These are phyloP conservation scores for Oryza glumipatula DNA, from an alignment of 176 grass and related monocot genomes.

Conservation along the genomic window DNA sequence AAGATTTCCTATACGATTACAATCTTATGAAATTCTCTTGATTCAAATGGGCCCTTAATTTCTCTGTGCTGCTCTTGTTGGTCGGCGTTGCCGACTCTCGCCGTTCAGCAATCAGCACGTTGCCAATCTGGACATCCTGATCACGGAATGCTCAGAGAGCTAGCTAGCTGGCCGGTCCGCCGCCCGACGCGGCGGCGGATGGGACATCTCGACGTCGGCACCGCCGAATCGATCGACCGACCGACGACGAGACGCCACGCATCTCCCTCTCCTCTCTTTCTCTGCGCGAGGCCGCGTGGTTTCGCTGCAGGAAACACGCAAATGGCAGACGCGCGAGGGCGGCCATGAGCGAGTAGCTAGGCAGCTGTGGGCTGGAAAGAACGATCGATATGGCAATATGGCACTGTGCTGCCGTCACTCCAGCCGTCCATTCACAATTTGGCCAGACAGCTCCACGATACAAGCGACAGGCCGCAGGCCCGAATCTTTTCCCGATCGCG, in stretches of 20 bases:
- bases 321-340: not conserved
- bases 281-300: not conserved
- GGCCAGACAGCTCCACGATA: slow-evolving; percentile 51
- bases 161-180: too few relatives aligned
- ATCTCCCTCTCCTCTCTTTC: not conserved
- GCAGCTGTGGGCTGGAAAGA: too few relatives aligned
- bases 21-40: too few relatives aligned
- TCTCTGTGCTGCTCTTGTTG: too few relatives aligned
- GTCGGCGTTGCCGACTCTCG: too few relatives aligned
- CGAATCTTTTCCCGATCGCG: slow-evolving; percentile 52
- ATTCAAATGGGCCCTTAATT: too few relatives aligned
- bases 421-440: slow-evolving; percentile 45
- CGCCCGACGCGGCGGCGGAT: not conserved
- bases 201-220: not conserved
- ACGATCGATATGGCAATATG: not conserved
- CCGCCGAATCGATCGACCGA: not conserved
- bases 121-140: not conserved
- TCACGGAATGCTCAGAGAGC: not conserved
- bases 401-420: slow-evolving; percentile 45
- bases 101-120: too few relatives aligned
- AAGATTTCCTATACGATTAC: too few relatives aligned
- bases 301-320: not conserved
- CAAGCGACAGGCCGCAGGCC: slow-evolving; percentile 34
- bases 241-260: not conserved
- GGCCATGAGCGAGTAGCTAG: too few relatives aligned